phyloP scores from a whole-genome alignment of 257 asterid species.

The Sherardia arvensis region DNA sequence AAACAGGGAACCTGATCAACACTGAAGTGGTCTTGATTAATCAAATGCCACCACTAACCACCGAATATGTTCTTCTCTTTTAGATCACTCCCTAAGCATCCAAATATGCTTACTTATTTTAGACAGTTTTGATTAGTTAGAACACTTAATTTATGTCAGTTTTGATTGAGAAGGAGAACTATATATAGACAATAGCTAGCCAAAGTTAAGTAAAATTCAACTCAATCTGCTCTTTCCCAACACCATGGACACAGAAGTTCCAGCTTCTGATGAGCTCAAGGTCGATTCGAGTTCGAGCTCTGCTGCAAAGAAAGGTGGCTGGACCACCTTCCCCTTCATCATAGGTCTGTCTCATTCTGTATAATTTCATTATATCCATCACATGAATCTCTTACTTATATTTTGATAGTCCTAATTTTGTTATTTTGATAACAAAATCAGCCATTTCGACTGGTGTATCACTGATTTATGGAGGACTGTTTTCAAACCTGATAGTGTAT shows the following conservation, averaged over 20 bases:
- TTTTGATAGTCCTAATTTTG: background rate
- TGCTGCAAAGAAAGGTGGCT: background rate
- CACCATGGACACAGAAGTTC: background rate
- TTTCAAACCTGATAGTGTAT: constrained; percentile 49
- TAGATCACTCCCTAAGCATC: background rate
- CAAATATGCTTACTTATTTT: background rate
- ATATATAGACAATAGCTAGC: background rate
- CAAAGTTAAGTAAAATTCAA: too few species aligned
- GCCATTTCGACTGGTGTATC: constrained; percentile 45
- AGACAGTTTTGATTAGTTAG: background rate
- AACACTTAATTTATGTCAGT: background rate
- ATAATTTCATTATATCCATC: too few species aligned
- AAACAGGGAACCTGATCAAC: too few species aligned
- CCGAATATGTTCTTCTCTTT: background rate
- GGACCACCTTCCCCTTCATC: constrained; percentile 2
- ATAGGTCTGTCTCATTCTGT: background rate
- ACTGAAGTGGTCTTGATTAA: too few species aligned
- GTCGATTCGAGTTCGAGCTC: background rate
- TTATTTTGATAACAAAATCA: background rate
- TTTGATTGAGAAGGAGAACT: background rate
- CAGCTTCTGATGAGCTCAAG: background rate
- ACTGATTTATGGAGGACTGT: constrained; percentile 52
- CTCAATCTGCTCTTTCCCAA: background rate
- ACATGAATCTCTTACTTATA: too few species aligned
- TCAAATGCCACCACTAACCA: background rate